A percentile compares a stretch with the other conserved stretches of the same genome.
These are phyloP conservation scores for Ceratorhiza oryzae-sativae DNA, from an alignment of 1,284 basidiomycete species.

Conservation along the genomic window DNA sequence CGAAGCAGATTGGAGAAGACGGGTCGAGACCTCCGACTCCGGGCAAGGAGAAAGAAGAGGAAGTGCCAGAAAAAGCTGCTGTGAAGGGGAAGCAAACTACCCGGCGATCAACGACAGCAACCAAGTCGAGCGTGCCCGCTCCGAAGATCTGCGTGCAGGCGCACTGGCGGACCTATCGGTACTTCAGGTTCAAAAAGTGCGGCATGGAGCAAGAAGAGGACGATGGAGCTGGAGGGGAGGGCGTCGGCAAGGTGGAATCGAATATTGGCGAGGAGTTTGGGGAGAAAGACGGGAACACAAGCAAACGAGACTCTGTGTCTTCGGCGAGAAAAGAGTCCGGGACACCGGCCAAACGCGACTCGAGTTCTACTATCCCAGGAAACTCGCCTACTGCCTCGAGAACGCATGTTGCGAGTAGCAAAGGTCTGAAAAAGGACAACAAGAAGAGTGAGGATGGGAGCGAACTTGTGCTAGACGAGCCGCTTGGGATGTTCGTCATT, in stretches of 20 bases:
- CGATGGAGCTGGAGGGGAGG: neutral
- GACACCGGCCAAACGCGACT: neutral
- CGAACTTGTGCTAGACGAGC: constrained; percentile 28
- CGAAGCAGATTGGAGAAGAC: constrained; percentile 37
- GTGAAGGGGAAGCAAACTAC: neutral
- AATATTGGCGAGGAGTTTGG: constrained; percentile 15
- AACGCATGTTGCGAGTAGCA: constrained; percentile 1
- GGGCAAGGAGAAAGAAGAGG: constrained; percentile 38
- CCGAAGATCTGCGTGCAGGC: constrained; percentile 38
- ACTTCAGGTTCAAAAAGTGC: constrained; percentile 18
- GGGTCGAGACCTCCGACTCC: constrained; percentile 40
- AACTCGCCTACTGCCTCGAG: constrained; percentile 25
- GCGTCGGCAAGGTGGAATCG: constrained; percentile 12
- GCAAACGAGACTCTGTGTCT: neutral
- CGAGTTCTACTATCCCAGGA: neutral
- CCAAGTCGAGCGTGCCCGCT: neutral
- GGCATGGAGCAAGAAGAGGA: neutral
- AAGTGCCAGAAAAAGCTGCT: constrained; percentile 53
- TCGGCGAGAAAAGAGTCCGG: neutral
- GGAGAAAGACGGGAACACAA: neutral
- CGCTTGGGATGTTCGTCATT: constrained; percentile 39
- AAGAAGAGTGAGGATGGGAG: constrained; percentile 22
- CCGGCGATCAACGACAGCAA: neutral
- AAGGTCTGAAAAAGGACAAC: neutral
- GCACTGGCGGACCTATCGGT: constrained; percentile 40